Evolutionary conservation across 305 asterid genomes (phyloP), one percentile per base, ranked within the genome.

Genomic region (Solanum hybrid): DNA sequence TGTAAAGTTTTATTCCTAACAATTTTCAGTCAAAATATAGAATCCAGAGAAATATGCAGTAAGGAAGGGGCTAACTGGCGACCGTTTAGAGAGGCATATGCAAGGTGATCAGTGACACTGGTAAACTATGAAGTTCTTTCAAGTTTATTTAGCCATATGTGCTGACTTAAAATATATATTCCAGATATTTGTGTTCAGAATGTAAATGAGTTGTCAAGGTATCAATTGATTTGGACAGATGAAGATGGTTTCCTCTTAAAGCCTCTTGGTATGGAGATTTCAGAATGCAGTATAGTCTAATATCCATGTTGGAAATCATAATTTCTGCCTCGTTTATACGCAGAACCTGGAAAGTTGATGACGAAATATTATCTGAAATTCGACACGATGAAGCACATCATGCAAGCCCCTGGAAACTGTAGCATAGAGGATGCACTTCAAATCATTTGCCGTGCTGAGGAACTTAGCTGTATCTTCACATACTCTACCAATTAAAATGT

Each of bases 331-430:
- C 17, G 32, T 45, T 87, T 87, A 91, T 92, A 82, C 89, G 89
- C 94, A 97, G 99, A 95, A 93, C 98, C 98, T 90, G 99, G 99
- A 89, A 93, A 90, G 92, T 94, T 97, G 95, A 97, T 97, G 99
- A 97, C 99, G 70, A 97, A 97, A 94, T 97, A 97, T 93, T 97
- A 97, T 94, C 95, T 97, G 93, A 97, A 97, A 96, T 97, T 97
- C 90, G 95, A 94, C 89, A 97, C 99, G 9, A 96, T 97, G 99
- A 97, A 97, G 93, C 97, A 96, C 95, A 97, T 97, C 87, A 95
- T 97, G 92, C 95, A 94, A 92, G 95, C 96, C 36, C 95, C 98
- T 86, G 89, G 94, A 84, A 94, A 91, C 92, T 95, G 97, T 95
- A 94, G 96, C 93, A 87, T 93, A 51, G 99, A 97, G 92, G 98